Base-by-base conservation (phyloP, 1,284 basidiomycete genomes). In the Pisolithus thermaeus region DNA sequence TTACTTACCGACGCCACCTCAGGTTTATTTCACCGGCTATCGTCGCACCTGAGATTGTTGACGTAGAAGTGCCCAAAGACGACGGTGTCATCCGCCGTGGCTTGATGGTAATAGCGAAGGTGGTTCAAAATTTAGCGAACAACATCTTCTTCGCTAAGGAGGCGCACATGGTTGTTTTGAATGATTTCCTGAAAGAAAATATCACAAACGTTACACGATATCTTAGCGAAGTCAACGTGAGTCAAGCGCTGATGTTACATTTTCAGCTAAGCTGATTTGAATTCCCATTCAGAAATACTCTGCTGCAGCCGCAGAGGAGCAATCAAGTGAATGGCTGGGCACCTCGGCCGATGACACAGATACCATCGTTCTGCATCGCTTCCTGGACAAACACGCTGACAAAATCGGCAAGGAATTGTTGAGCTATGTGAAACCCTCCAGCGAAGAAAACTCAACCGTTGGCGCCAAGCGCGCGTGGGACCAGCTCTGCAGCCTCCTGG, bases 91-190 rank as follows among this genome's bases (percentile, higher is more conserved):
- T 90, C 42, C 84, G 90, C 27, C 81, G 87, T 47, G 91, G 90
- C 3, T 73, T 96, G 22, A 84, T 92, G 73, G 72, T 90, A 47
- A 87, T 96, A 56, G 90, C 91, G 37, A 95, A 94, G 69, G 86
- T 96, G 51, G 86, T 95, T 46, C 92, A 96, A 68, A 94, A 92
- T 63, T 71, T 96, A 32, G 91, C 92, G 12, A 97, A 96, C 71
- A 95, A 96, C 59, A 88, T 95, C 38, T 82, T 90, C 59, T 95
- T 95, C 59, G 90, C 88, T 28, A 90, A 91, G 65, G 92, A 95
- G 62, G 79, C 83, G 3, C 85, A 92, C 60, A 92, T 94, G 88
- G 82, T 83, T 44, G 76, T 80, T 22, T 68, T 95, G 50, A 95
- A 95, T 65, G 74, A 79, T 12, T 93, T 93, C 70, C 70, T 95